Base-by-base conservation (phyloP, 2,329 filamentous ascomycete genomes). In the Phialophora chinensis region DNA sequence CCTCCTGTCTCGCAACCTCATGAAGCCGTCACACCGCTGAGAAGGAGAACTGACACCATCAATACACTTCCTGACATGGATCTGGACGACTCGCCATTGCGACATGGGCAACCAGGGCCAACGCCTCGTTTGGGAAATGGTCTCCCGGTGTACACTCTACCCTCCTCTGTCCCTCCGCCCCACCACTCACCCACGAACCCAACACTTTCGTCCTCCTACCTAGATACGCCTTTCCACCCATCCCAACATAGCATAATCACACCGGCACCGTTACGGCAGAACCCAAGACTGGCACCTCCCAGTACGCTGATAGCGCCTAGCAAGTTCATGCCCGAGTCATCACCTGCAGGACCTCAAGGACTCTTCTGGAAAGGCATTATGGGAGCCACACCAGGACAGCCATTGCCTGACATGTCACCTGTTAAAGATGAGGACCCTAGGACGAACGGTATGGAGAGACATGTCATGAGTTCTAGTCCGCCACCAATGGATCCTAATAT, bases 251-350 rank as follows among this genome's bases (percentile, higher is more conserved):
- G 78, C 10, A 82, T 83, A 76, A 79, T 82, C 62, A 84, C 82
- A 0, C 82, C 82, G 2, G 81, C 81, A 0, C 81, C 81, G 10
- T 78, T 82, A 67, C 78, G 81, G 23, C 80, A 83, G 58, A 81
- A 83, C 62, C 81, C 81, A 4, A 78, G 78, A 8, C 75, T 83
- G 4, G 81, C 80, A 12, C 81, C 81, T 7, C 82, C 82, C 0
- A 83, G 80, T 70, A 83, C 82, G 1, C 79, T 80, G 2, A 81
- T 82, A 62, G 78, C 82, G 17, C 82, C 82, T 1, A 82, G 80
- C 23, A 83, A 82, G 69, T 83, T 83, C 71, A 83, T 84, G 81
- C 80, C 81, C 4, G 80, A 83, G 75, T 83, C 81, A 66, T 83
- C 80, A 4, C 82, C 82, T 1, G 81, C 81, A 4, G 72, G 71